A percentile compares a stretch with the other conserved stretches of the same genome.
Evolutionary conservation across 352 stramenopile species (phyloP).

Genomic region (Phytopythium montanum): DNA sequence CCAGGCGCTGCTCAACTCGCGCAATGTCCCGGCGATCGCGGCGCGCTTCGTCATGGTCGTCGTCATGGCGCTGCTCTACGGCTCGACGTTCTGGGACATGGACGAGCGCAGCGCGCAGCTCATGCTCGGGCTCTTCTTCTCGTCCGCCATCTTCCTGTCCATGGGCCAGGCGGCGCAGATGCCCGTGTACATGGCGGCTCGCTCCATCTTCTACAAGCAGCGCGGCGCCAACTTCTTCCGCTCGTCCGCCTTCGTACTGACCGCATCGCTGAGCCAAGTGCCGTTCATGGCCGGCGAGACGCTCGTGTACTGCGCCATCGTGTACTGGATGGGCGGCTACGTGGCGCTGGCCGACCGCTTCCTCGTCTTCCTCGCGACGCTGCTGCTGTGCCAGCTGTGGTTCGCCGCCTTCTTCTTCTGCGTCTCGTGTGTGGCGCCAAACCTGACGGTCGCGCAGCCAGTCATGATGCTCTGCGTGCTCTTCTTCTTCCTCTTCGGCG

Average conservation of each 20-base stretch:
- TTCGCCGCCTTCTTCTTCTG: conserved; percentile 73
- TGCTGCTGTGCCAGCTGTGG: conserved; percentile 65
- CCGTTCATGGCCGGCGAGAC: conserved; percentile 68
- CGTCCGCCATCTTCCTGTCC: conserved; percentile 83
- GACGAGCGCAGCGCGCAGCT: conserved; percentile 47
- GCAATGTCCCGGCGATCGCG: conserved; percentile 43
- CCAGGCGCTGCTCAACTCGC: conserved; percentile 64
- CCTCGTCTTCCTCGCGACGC: conserved; percentile 55
- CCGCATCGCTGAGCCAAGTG: conserved; percentile 39
- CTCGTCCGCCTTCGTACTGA: conserved; percentile 76
- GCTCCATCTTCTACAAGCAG: conserved; percentile 88
- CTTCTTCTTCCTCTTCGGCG: conserved; percentile 60
- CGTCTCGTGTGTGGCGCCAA: conserved; percentile 40
- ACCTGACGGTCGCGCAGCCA: conserved; percentile 50
- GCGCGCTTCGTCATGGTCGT: conserved; percentile 51
- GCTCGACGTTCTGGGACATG: conserved; percentile 62
- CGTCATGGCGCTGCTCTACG: conserved; percentile 64
- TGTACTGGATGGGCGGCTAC: conserved; percentile 91
- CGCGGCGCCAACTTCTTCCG: conserved; percentile 86
- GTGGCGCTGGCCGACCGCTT: conserved; percentile 36
- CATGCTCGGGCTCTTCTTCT: conserved; percentile 86
- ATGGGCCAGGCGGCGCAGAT: conserved; percentile 80
- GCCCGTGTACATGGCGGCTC: conserved; percentile 72
- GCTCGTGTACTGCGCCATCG: conserved; percentile 77
- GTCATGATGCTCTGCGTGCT: conserved; percentile 57